These are phyloP conservation scores for Escallonia rubra DNA, from an alignment of 129 eudicot genomes.

Conservation along the genomic window DNA sequence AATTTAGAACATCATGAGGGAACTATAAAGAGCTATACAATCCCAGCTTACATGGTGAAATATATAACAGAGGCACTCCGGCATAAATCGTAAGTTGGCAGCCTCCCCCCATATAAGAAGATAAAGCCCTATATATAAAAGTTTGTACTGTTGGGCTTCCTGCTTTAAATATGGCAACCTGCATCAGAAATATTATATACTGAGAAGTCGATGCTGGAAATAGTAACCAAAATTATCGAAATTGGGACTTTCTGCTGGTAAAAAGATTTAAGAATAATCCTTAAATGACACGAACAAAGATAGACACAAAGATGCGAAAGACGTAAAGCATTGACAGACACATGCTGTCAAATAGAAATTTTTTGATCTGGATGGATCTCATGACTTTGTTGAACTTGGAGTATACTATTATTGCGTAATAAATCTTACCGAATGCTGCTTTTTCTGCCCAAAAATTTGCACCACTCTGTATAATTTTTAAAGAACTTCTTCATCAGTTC, in stretches of 20 bases:
- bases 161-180: slow-evolving; percentile 79
- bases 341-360: neutral
- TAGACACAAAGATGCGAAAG: neutral
- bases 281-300: neutral
- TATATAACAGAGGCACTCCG: slow-evolving; percentile 92
- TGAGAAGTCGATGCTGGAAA: neutral
- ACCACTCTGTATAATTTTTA: slow-evolving; percentile 92
- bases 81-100: slow-evolving; percentile 95
- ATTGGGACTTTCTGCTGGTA: neutral
- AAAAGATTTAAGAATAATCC: neutral
- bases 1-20: too few relatives aligned
- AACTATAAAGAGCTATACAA: neutral
- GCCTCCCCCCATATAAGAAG: slow-evolving; percentile 99
- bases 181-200: slow-evolving; percentile 16
- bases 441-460: slow-evolving; percentile 77
- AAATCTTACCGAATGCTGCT: slow-evolving; percentile 63
- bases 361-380: neutral
- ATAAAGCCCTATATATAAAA: slow-evolving; percentile 84
- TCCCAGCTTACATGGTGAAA: slow-evolving; percentile 86
- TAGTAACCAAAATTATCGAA: neutral
- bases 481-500: slow-evolving; percentile 90
- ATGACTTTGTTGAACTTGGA: neutral
- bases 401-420: neutral
- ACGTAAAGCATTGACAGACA: neutral
- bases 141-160: slow-evolving; percentile 88